phyloP scores from a whole-genome alignment of 495 filamentous ascomycete genomes.

The Sabuloglossum arenarium region DNA sequence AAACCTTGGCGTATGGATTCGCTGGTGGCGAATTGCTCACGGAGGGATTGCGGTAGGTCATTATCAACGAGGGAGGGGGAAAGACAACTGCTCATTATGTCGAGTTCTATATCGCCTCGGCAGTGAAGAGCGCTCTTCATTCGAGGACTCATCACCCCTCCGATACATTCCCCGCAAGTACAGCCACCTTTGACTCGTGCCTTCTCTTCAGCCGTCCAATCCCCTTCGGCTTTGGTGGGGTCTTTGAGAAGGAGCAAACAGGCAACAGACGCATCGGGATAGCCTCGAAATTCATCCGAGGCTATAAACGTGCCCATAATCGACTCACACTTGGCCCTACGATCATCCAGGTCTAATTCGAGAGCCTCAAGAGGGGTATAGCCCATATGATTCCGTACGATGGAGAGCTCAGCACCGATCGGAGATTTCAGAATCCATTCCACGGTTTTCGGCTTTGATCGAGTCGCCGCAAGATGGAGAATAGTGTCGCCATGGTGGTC shows the following conservation, averaged over 20 bases:
- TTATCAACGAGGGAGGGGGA: no score
- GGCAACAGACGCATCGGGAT: conserved; percentile 10
- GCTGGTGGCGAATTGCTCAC: no score
- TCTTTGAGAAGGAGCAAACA: conserved; percentile 13
- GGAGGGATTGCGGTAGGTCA: no score
- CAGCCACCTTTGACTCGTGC: conserved; percentile 13
- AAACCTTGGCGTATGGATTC: no score
- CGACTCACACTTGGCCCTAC: neutral
- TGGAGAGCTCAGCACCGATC: neutral
- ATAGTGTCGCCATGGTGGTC: neutral
- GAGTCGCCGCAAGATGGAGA: neutral
- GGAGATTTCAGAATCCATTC: neutral
- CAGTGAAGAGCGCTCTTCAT: conserved; percentile 14
- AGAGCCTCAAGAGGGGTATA: neutral
- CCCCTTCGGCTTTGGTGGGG: no score
- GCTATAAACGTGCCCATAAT: neutral
- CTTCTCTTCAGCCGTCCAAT: neutral
- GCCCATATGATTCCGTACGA: neutral
- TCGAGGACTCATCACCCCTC: conserved; percentile 16
- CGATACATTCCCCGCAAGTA: conserved; percentile 16
- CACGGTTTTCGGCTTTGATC: neutral
- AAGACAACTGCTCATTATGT: no score
- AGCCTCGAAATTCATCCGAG: conserved; percentile 13
- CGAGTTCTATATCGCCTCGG: neutral
- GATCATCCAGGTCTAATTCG: neutral